These are phyloP conservation scores for Aquilaria malaccensis DNA, from an alignment of 345 rosid genomes.

Conservation along the genomic window DNA sequence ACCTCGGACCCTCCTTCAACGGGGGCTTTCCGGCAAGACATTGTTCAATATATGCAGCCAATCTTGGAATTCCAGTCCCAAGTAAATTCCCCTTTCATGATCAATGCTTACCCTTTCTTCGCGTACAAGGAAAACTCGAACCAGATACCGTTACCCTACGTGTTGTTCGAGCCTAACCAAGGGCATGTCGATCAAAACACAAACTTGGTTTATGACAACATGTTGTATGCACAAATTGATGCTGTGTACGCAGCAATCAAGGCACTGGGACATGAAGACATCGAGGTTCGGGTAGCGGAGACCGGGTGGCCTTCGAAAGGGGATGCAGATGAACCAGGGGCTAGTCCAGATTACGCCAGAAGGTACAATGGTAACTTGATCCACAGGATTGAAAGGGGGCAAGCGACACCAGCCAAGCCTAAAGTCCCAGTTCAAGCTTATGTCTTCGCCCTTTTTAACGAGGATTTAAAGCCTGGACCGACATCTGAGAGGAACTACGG, in stretches of 20 bases:
- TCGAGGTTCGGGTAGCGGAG: conserved; percentile 69
- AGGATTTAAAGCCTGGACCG: conserved; percentile 84
- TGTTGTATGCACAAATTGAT: conserved; percentile 92
- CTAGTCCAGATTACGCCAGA: conserved; percentile 66
- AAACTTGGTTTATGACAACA: conserved; percentile 72
- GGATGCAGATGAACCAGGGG: conserved; percentile 66
- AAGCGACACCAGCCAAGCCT: conserved; percentile 79
- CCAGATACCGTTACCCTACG: conserved; percentile 56
- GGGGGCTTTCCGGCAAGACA: conserved; percentile 53
- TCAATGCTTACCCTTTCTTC: conserved; percentile 85
- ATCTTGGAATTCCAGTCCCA: conserved; percentile 61
- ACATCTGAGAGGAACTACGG: conserved; percentile 91
- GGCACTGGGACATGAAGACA: conserved; percentile 58
- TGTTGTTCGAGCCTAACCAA: conserved; percentile 69
- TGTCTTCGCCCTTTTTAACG: conserved; percentile 90
- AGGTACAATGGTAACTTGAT: conserved; percentile 66
- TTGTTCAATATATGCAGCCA: conserved; percentile 41
- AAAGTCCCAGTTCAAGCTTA: conserved; percentile 53
- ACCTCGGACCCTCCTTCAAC: conserved; percentile 73
- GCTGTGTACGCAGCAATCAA: conserved; percentile 78
- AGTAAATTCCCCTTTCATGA: conserved; percentile 59
- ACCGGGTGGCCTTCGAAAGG: conserved; percentile 99
- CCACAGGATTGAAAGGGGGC: conserved; percentile 35
- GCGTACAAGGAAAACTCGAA: conserved; percentile 63
- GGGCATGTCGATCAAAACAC: conserved; percentile 56